Evolutionary conservation across 495 filamentous ascomycete species (phyloP).

Genomic region (Cercophora scortea): DNA sequence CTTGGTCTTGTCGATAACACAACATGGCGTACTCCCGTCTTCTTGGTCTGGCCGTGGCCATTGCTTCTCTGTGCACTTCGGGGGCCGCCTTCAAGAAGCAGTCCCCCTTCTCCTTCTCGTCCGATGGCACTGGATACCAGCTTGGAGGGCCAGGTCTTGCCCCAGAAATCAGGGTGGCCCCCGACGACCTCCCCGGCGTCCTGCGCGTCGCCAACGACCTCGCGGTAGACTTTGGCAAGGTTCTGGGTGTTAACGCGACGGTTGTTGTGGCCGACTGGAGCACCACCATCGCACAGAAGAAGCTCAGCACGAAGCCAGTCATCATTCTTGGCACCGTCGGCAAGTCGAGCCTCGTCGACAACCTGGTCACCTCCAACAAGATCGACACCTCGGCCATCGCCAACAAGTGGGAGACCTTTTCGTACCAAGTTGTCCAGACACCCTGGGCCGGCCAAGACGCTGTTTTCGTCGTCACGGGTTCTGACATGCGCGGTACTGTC

Average conservation of each 20-base stretch:
- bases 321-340: slow-evolving; percentile 48
- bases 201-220: slow-evolving; percentile 39
- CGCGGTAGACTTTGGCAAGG: slow-evolving; percentile 45
- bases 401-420: slow-evolving; percentile 56
- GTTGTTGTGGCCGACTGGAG: slow-evolving; percentile 20
- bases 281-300: slow-evolving; percentile 16
- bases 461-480: slow-evolving; percentile 54
- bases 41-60: slow-evolving; percentile 2
- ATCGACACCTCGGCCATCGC: slow-evolving; percentile 39
- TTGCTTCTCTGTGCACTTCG: slow-evolving; percentile 1
- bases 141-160: slow-evolving; percentile 16
- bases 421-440: slow-evolving; percentile 40
- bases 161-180: slow-evolving; percentile 21
- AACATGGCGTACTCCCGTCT: slow-evolving; percentile 8
- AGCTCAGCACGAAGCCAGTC: slow-evolving; percentile 12
- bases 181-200: slow-evolving; percentile 37
- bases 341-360: slow-evolving; percentile 38
- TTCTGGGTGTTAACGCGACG: slow-evolving; percentile 36
- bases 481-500: slow-evolving; percentile 53
- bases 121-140: slow-evolving; percentile 9
- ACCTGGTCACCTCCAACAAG: slow-evolving; percentile 36
- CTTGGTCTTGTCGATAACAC: not conserved
- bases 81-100: slow-evolving; percentile 7
- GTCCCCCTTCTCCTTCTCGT: slow-evolving; percentile 15
- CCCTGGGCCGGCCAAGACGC: slow-evolving; percentile 37